A percentile compares a stretch with the other conserved stretches of the same genome.
phyloP scores from a whole-genome alignment of 805 yeast species.

The Cyberlindnera americana region DNA sequence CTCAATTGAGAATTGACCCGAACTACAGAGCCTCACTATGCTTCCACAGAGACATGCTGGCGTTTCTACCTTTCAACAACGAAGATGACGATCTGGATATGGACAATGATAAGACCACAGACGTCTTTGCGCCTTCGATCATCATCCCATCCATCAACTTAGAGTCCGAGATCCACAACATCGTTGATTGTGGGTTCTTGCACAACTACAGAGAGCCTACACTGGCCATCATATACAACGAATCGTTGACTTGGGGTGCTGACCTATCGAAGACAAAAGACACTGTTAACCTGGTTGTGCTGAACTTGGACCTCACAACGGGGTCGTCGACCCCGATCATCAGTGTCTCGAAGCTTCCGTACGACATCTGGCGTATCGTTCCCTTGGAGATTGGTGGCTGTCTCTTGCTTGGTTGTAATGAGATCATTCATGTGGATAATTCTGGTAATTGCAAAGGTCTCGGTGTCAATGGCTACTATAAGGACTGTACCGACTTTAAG shows the following conservation, averaged over 20 bases:
- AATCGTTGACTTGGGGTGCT: conserved; percentile 76
- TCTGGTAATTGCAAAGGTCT: conserved; percentile 65
- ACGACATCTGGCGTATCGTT: conserved; percentile 61
- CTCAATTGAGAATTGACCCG: conserved; percentile 48
- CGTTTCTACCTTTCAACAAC: conserved; percentile 61
- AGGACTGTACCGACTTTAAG: conserved; percentile 36
- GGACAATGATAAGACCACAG: conserved; percentile 24
- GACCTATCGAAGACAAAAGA: conserved; percentile 58
- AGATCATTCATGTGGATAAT: conserved; percentile 73
- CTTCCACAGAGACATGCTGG: conserved; percentile 64
- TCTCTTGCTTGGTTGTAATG: conserved; percentile 69
- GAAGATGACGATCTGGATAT: conserved; percentile 42
- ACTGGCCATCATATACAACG: conserved; percentile 58
- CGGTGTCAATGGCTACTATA: conserved; percentile 55
- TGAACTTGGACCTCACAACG: conserved; percentile 60
- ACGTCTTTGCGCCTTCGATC: conserved; percentile 40
- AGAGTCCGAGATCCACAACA: conserved; percentile 52
- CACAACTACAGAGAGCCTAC: conserved; percentile 82
- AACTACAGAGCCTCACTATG: conserved; percentile 50
- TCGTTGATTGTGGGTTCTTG: conserved; percentile 70
- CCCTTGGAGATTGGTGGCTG: conserved; percentile 75
- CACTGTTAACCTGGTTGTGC: conserved; percentile 54
- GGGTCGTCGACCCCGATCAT: conserved; percentile 60
- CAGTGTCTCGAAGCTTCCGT: conserved; percentile 64
- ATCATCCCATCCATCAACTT: conserved; percentile 55